These are phyloP conservation scores for Amanita molliuscula DNA, from an alignment of 768 basidiomycete species.

Conservation along the genomic window DNA sequence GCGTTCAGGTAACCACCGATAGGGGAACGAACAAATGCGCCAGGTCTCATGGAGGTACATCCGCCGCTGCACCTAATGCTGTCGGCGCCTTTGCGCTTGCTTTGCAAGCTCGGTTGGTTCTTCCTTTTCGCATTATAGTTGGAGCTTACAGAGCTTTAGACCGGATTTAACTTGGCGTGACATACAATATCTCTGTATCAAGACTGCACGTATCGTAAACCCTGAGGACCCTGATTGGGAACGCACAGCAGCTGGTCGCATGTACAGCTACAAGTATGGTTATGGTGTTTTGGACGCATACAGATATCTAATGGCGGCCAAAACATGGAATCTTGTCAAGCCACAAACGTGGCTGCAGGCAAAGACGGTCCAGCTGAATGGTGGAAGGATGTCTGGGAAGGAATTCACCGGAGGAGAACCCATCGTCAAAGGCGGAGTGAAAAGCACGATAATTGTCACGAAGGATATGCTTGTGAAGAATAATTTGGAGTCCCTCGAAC, in stretches of 20 bases:
- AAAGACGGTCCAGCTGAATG: slow-evolving; percentile 55
- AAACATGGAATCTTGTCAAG: slow-evolving; percentile 80
- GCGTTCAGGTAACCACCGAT: slow-evolving; percentile 81
- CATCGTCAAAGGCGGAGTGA: slow-evolving; percentile 58
- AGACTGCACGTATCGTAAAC: slow-evolving; percentile 70
- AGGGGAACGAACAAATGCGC: slow-evolving; percentile 80
- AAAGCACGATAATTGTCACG: slow-evolving; percentile 55
- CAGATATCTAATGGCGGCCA: slow-evolving; percentile 69
- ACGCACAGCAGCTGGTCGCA: slow-evolving; percentile 54
- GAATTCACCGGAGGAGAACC: slow-evolving; percentile 52
- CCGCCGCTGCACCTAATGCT: slow-evolving; percentile 95
- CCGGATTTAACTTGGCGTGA: slow-evolving; percentile 97
- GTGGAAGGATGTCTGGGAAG: slow-evolving; percentile 47
- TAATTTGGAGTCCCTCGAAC: slow-evolving; percentile 87
- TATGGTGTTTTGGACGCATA: slow-evolving; percentile 85
- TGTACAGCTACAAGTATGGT: slow-evolving; percentile 86
- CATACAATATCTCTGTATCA: slow-evolving; percentile 81
- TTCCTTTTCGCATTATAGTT: slow-evolving; percentile 1
- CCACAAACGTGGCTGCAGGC: slow-evolving; percentile 88
- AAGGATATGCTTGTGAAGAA: slow-evolving; percentile 52
- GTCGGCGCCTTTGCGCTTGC: slow-evolving; percentile 91
- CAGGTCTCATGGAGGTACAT: slow-evolving; percentile 84
- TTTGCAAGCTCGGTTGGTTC: slow-evolving; percentile 65
- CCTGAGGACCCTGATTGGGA: slow-evolving; percentile 94
- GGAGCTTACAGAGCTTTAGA: slow-evolving; percentile 24